Base-by-base conservation (phyloP, 345 rosid species). In the Eucalyptus virginea region DNA sequence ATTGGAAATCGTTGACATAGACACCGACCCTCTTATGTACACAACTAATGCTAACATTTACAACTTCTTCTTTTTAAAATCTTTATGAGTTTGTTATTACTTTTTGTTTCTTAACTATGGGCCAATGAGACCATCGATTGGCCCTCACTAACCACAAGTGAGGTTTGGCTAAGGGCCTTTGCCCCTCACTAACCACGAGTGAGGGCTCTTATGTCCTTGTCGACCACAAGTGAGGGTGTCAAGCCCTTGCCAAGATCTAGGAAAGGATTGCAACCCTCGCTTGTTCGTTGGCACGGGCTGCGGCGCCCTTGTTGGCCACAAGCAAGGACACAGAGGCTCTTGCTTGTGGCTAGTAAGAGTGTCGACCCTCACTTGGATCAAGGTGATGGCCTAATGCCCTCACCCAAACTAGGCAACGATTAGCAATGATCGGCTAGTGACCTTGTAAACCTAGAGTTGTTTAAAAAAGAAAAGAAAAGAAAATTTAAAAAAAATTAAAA, bases 381-480 rank as follows among this genome's bases (percentile, higher is more conserved):
- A 56, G 30, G 62, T 56, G 30, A 56, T 24, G 62, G 62, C 62
- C 62, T 56, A 56, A 10, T 56, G 13, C 1, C 62, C 62, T 56
- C 62, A 11, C 30, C 58, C 58, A 52, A 52, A 21, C 58, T 52
- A 21, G 26, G 58, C 24, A 21, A 19, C 0, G 0, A 52, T 52
- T 5, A 19, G 0, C 58, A 8, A 52, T 19, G 26, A 52, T 52
- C 4, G 8, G 9, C 11, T 52, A 52, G 26, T 8, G 58, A 52
- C 26, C 58, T 52, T 21, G 58, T 8, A 52, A 52, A 52, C 58
- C 58, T 52, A 52, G 26, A 52, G 26, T 52, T 52, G 26, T 21
- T 52, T 21, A 52, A 52, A 52, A 52, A 52, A 19, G 0, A 52
- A 52, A 21, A 50, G 6, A 6, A 50, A 1, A 0, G 2, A 0